Conservation (phyloP, 352 stramenopile genomes). For the Phytophthora vignae region DNA sequence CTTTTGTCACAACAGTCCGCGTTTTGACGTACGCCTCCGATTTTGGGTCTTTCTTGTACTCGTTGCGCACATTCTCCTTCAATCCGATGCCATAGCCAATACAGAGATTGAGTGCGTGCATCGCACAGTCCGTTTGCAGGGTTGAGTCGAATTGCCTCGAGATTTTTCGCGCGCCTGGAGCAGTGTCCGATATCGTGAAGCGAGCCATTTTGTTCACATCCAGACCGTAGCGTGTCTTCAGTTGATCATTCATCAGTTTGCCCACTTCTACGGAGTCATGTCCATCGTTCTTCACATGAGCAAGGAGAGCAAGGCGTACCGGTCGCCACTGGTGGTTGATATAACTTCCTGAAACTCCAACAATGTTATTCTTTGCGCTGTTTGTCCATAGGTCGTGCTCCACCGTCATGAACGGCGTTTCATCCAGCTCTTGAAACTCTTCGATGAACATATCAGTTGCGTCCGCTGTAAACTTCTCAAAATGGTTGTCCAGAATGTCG, state of each 20-base stretch:
- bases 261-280: conserved; percentile 1
- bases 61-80: background rate
- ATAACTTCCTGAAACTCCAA: conserved; percentile 1
- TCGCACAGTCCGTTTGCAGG: conserved; percentile 4
- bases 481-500: conserved; percentile 2
- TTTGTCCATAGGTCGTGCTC: conserved; percentile 15
- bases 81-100: conserved; percentile 7
- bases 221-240: background rate
- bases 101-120: conserved; percentile 8
- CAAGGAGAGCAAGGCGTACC: background rate
- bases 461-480: background rate
- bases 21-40: background rate
- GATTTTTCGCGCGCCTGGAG: conserved; percentile 1
- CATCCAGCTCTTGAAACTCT: conserved; percentile 5
- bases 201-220: conserved; percentile 8
- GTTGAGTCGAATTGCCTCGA: conserved; percentile 11
- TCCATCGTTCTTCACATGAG: conserved; percentile 2
- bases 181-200: conserved; percentile 10
- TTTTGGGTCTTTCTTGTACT: background rate
- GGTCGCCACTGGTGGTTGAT: background rate
- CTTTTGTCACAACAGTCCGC: conserved; percentile 4
- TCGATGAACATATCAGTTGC: background rate
- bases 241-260: background rate
- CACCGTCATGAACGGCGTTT: conserved; percentile 7
- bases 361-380: conserved; percentile 9